A percentile compares a stretch with the other conserved stretches of the same genome.
Conservation (phyloP, 371 early-diverging fungal species). For the Coemansia linderi region DNA sequence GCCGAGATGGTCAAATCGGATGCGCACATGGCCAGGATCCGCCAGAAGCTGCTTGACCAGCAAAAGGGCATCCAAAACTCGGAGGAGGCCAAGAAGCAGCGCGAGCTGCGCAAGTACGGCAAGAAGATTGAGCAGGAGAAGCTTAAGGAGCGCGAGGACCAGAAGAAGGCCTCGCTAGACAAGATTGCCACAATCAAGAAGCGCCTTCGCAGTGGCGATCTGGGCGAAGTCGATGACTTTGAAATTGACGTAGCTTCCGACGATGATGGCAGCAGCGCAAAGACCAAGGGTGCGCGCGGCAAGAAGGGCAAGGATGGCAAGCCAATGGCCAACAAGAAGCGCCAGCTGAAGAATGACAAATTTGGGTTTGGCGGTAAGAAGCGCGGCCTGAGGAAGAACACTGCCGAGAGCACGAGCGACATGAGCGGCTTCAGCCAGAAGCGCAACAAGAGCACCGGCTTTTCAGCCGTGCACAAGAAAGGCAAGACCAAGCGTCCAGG, state of each 20-base stretch:
- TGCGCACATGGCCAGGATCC: conserved; percentile 85
- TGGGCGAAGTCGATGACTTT: conserved; percentile 63
- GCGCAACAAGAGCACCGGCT: conserved; percentile 61
- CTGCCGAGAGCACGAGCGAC: conserved; percentile 71
- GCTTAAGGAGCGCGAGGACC: conserved; percentile 73
- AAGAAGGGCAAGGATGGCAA: conserved; percentile 35
- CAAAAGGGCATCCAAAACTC: conserved; percentile 73
- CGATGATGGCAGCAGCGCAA: conserved; percentile 60
- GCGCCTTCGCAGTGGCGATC: conserved; percentile 63
- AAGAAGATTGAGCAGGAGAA: conserved; percentile 95
- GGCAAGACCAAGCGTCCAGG: conserved; percentile 49
- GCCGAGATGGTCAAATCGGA: conserved; percentile 97
- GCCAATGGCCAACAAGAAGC: conserved; percentile 54
- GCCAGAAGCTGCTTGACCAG: conserved; percentile 83
- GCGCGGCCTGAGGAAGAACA: conserved; percentile 77
- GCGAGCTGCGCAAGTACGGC: conserved; percentile 92
- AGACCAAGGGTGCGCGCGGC: conserved; percentile 12
- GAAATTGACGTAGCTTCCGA: conserved; percentile 85
- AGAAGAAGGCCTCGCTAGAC: conserved; percentile 82
- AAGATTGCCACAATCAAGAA: conserved; percentile 90
- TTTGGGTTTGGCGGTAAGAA: conserved; percentile 91
- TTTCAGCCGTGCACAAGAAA: conserved; percentile 20
- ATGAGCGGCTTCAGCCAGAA: conserved; percentile 67
- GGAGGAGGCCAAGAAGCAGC: conserved; percentile 83
- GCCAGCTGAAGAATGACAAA: conserved; percentile 65